phyloP scores from a whole-genome alignment of 306 rosid species.

The Prunus mira region DNA sequence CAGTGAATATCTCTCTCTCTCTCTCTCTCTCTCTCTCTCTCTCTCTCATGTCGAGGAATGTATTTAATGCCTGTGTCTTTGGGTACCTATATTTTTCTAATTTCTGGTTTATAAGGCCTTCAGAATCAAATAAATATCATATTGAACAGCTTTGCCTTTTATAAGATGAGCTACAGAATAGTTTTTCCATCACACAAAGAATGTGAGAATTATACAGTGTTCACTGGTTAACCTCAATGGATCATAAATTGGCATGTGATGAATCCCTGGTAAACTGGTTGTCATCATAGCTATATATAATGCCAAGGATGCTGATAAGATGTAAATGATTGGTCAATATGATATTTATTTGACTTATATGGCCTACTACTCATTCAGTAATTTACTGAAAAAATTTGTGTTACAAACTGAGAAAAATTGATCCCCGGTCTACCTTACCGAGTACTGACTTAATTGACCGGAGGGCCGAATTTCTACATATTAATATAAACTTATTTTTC shows the following conservation, averaged over 20 bases:
- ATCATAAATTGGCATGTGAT: background rate
- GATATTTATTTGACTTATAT: background rate
- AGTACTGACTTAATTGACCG: background rate
- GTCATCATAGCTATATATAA: background rate
- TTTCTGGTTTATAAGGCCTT: background rate
- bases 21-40: background rate
- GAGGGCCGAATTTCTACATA: background rate
- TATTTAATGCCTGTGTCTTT: background rate
- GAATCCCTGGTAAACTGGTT: background rate
- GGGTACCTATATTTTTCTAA: background rate
- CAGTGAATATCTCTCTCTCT: conserved; percentile 9
- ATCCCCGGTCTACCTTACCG: background rate
- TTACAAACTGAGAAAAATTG: background rate
- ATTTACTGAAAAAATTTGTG: background rate
- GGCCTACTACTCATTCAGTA: background rate
- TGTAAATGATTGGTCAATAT: background rate
- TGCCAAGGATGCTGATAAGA: background rate
- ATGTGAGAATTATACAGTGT: background rate
- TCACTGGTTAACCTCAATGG: background rate
- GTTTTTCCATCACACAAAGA: background rate
- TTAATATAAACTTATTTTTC: background rate
- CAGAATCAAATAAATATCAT: background rate
- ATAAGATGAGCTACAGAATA: background rate
- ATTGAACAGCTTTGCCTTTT: too few species aligned
- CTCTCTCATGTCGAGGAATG: background rate